These are phyloP conservation scores for Dryas drummondii DNA, from an alignment of 306 rosid genomes.

Conservation along the genomic window DNA sequence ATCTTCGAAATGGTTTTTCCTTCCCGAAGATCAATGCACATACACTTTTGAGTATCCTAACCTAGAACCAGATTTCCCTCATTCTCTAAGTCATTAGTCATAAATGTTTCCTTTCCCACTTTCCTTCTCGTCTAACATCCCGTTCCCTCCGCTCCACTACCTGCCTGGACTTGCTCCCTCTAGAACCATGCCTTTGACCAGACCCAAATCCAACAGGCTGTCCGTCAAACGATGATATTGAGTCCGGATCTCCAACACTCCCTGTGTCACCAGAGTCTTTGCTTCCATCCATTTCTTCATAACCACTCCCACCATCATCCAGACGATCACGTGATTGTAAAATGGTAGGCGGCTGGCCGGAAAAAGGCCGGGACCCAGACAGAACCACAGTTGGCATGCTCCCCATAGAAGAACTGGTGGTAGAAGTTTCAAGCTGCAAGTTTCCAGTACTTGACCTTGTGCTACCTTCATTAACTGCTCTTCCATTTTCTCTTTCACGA, in stretches of 20 bases:
- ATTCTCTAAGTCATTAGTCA: conserved; percentile 16
- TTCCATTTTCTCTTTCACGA: conserved; percentile 90
- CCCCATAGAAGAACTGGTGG: conserved; percentile 48
- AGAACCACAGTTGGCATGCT: conserved; percentile 63
- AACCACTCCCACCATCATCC: conserved; percentile 68
- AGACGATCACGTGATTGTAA: conserved; percentile 82
- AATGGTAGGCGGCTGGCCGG: conserved; percentile 80
- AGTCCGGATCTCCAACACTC: conserved; percentile 86
- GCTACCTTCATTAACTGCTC: conserved; percentile 71
- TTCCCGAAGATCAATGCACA: not conserved
- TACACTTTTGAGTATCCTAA: not conserved
- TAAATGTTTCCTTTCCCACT: conserved; percentile 94
- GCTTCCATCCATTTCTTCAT: conserved; percentile 94
- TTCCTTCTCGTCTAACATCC: conserved; percentile 81
- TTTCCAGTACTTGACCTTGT: conserved; percentile 50
- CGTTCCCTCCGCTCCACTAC: conserved; percentile 76
- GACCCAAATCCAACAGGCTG: conserved; percentile 69
- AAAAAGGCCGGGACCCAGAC: conserved; percentile 64
- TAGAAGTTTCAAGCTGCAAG: conserved; percentile 63
- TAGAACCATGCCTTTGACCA: conserved; percentile 65
- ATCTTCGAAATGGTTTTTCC: not conserved
- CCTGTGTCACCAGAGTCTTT: conserved; percentile 82
- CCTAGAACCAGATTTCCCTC: not conserved
- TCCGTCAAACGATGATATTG: conserved; percentile 71
- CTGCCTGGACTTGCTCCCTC: conserved; percentile 87